Evolutionary conservation across 129 eudicot genomes (phyloP).

Genomic region (Scalesia atractyloides): DNA sequence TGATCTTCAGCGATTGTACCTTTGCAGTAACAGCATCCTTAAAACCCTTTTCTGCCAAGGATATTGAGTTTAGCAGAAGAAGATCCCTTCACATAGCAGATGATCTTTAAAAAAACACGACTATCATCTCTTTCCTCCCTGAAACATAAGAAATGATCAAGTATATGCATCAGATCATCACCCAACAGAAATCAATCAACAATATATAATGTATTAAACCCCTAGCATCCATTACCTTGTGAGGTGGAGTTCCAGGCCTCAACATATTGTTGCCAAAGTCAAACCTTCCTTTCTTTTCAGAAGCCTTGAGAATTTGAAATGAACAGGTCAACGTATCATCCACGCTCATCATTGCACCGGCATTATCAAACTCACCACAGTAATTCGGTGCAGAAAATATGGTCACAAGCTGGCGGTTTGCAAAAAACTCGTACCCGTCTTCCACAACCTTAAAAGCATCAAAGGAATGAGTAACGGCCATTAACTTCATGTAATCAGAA

Average conservation of each 20-base stretch:
- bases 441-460: conserved; percentile 54
- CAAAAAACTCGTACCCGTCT: conserved; percentile 72
- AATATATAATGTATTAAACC: background rate
- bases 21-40: conserved; percentile 15
- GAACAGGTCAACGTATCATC: conserved; percentile 65
- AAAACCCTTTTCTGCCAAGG: background rate
- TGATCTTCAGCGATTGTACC: conserved; percentile 18
- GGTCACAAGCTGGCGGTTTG: conserved; percentile 63
- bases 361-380: conserved; percentile 71
- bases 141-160: background rate
- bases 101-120: conserved; percentile 21
- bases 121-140: conserved; percentile 47
- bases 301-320: conserved; percentile 60
- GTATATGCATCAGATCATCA: background rate
- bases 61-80: conserved; percentile 19
- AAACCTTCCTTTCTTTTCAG: conserved; percentile 62
- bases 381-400: conserved; percentile 69
- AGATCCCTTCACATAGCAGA: conserved; percentile 6
- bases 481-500: conserved; percentile 2
- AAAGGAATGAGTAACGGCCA: conserved; percentile 9
- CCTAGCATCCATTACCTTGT: conserved; percentile 40
- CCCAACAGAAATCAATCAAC: background rate
- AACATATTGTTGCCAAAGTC: conserved; percentile 59
- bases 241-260: conserved; percentile 74
- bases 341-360: conserved; percentile 76